phyloP scores from a whole-genome alignment of 75 land plant species.

The Sequoiadendron giganteum region DNA sequence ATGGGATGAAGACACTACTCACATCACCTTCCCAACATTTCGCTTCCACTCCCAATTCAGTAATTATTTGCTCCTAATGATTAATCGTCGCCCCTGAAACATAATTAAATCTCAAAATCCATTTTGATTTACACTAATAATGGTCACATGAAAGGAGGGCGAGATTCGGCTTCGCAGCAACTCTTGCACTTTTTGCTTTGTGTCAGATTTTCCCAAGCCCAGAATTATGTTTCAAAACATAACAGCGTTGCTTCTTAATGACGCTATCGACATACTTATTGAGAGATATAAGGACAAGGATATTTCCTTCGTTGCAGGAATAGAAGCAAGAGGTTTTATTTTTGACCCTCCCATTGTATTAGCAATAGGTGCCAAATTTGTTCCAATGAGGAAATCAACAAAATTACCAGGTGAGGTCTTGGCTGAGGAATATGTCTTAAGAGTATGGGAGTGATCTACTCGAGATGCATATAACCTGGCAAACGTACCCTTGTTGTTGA shows the following conservation, averaged over 20 bases:
- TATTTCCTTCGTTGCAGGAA: constrained; percentile 72
- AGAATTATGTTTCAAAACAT: constrained; percentile 87
- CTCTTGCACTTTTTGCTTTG: constrained; percentile 23
- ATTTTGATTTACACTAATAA: constrained; percentile 2
- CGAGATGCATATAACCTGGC: too few relatives aligned
- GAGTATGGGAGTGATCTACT: too few relatives aligned
- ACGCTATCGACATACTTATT: constrained; percentile 73
- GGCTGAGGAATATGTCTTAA: too few relatives aligned
- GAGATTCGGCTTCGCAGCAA: constrained; percentile 27
- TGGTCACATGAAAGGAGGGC: constrained; percentile 24
- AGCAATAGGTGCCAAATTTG: too few relatives aligned
- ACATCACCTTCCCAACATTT: neutral
- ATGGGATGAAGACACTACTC: neutral
- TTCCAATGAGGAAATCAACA: too few relatives aligned
- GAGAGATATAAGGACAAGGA: constrained; percentile 67
- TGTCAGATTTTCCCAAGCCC: constrained; percentile 41
- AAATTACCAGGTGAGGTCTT: too few relatives aligned
- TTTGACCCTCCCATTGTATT: too few relatives aligned
- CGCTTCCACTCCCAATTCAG: neutral
- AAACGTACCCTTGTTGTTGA: too few relatives aligned
- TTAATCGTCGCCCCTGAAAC: neutral
- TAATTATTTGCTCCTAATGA: neutral
- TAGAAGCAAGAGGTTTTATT: too few relatives aligned
- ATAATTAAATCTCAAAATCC: neutral
- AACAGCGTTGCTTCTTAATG: constrained; percentile 67